Base-by-base conservation (phyloP, 1,284 basidiomycete species). In the Anthracocystis panici-leucophaei region DNA sequence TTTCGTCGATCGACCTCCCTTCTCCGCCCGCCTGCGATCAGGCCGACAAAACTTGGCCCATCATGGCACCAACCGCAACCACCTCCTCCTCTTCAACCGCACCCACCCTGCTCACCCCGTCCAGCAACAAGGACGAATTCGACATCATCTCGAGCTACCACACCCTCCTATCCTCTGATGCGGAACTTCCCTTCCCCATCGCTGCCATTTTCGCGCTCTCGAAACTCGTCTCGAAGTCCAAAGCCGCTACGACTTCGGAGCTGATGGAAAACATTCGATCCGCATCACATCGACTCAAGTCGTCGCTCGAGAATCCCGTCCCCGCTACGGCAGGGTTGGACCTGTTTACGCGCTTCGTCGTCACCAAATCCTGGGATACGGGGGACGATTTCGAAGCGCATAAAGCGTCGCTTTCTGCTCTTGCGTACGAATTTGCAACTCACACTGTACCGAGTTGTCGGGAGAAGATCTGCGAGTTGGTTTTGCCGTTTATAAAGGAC, bases 401-500 rank as follows among this genome's bases (percentile, higher is more conserved):
- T 80, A 95, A 94, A 86, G 89, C 88, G 54, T 91, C 92, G 81
- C 89, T 96, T 42, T 90, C 94, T 55, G 88, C 88, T 48, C 91
- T 93, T 78, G 93, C 93, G 21, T 88, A 90, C 74, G 88, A 89
- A 80, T 95, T 94, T 83, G 91, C 91, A 23, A 85, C 88, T 10
- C 75, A 80, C 29, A 86, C 84, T 5, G 86, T 85, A 14, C 85
- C 85, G 4, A 69, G 63, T 46, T 97, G 94, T 87, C 90, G 95
- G 60, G 90, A 91, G 75, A 95, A 93, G 86, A 98, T 99, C 77
- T 93, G 94, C 41, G 90, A 92, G 75, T 88, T 95, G n/a, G 91
- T 92, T 23, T 89, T 94, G 57, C 92, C 92, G 52, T 98, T 98
- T 87, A 93, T 98, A 84, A 92, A 93, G 84, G 96, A 98, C 82